phyloP scores from a whole-genome alignment of 2,329 filamentous ascomycete genomes.

The Diplodia mutila region DNA sequence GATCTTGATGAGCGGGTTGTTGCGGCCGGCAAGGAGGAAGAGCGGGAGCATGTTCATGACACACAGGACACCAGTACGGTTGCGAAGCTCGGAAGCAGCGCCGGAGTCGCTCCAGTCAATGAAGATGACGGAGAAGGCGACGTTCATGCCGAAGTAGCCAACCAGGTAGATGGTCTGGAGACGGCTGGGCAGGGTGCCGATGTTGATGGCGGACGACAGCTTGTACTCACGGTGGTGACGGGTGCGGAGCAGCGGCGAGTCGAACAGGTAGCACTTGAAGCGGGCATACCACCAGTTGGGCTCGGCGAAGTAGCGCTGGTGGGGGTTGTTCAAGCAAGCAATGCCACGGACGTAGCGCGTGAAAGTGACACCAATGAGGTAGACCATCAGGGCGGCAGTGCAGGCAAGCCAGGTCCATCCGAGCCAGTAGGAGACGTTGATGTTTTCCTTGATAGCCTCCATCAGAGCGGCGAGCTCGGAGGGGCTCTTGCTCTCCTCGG shows the following conservation, averaged over 20 bases:
- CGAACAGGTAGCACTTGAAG: slow-evolving; percentile 52
- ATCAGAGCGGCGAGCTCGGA: slow-evolving; percentile 9
- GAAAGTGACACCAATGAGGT: slow-evolving; percentile 65
- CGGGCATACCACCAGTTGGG: slow-evolving; percentile 57
- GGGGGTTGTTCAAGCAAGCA: slow-evolving; percentile 76
- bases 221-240: slow-evolving; percentile 58
- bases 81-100: slow-evolving; percentile 67
- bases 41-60: slow-evolving; percentile 79
- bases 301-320: slow-evolving; percentile 75
- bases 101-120: slow-evolving; percentile 70
- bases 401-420: slow-evolving; percentile 61
- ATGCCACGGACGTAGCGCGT: slow-evolving; percentile 73
- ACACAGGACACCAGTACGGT: slow-evolving; percentile 70
- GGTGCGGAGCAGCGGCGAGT: slow-evolving; percentile 52
- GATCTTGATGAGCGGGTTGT: slow-evolving; percentile 75
- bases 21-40: slow-evolving; percentile 73
- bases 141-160: slow-evolving; percentile 54
- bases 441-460: slow-evolving; percentile 32
- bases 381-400: slow-evolving; percentile 65
- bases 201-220: slow-evolving; percentile 53
- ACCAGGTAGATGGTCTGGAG: slow-evolving; percentile 53
- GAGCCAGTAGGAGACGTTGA: slow-evolving; percentile 42
- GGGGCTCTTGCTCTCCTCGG: background rate
- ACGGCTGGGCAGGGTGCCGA: slow-evolving; percentile 55
- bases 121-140: slow-evolving; percentile 51